A percentile compares a stretch with the other conserved stretches of the same genome.
These are phyloP conservation scores for Candida multigemmis DNA, from an alignment of 805 yeast genomes.

Conservation along the genomic window DNA sequence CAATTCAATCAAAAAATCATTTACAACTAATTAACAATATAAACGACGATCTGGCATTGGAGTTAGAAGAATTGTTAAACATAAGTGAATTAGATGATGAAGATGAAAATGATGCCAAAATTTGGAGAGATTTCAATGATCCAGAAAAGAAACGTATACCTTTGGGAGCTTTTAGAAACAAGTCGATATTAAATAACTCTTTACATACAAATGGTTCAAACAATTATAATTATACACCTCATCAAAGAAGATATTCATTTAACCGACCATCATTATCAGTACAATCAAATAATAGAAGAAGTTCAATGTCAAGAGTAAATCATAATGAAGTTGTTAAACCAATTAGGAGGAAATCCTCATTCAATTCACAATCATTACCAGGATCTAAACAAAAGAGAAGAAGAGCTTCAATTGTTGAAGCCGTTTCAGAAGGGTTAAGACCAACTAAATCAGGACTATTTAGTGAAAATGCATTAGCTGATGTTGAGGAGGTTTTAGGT, in stretches of 20 bases:
- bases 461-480: slow-evolving; percentile 64
- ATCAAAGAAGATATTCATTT: too few species aligned
- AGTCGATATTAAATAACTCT: slow-evolving; percentile 30
- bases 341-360: not conserved
- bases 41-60: slow-evolving; percentile 29
- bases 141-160: slow-evolving; percentile 55
- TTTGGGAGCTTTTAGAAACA: slow-evolving; percentile 83
- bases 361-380: not conserved
- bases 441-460: slow-evolving; percentile 71
- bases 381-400: slow-evolving; percentile 36
- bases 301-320: too few species aligned
- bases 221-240: too few species aligned
- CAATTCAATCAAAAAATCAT: too few species aligned
- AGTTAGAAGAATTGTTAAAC: slow-evolving; percentile 75
- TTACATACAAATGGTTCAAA: too few species aligned
- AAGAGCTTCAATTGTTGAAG: slow-evolving; percentile 63
- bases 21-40: slow-evolving; percentile 3
- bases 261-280: too few species aligned
- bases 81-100: slow-evolving; percentile 78
- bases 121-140: slow-evolving; percentile 37
- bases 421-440: slow-evolving; percentile 66
- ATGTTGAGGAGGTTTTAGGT: slow-evolving; percentile 61
- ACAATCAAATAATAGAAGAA: too few species aligned
- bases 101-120: slow-evolving; percentile 47
- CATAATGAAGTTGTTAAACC: too few species aligned